Percentiles rank a stretch among this genome's conserved stretches.
These are phyloP conservation scores for Acacia pycnantha DNA, from an alignment of 331 rosid species.

Conservation along the genomic window DNA sequence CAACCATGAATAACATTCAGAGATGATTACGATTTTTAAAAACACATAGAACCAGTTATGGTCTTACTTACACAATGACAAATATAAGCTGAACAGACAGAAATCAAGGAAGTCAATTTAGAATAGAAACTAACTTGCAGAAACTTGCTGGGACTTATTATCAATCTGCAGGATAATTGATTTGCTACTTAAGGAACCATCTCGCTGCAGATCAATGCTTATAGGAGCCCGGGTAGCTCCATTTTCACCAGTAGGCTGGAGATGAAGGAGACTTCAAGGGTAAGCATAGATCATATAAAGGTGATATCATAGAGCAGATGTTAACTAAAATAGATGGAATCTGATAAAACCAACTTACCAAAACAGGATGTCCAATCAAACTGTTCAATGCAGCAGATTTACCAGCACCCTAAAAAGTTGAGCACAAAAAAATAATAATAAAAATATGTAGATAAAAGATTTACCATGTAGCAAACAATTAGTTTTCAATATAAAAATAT, in stretches of 20 bases:
- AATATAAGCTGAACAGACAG: not conserved
- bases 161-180: constrained; percentile 89
- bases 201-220: constrained; percentile 83
- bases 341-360: constrained; percentile 54
- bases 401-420: constrained; percentile 75
- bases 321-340: not conserved
- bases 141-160: constrained; percentile 38
- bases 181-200: constrained; percentile 85
- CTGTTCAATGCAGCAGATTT: constrained; percentile 94
- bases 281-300: not conserved
- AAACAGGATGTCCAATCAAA: constrained; percentile 91
- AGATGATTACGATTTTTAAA: not conserved
- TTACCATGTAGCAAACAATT: not conserved
- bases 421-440: not conserved
- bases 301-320: not conserved
- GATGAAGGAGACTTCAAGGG: constrained; percentile 1
- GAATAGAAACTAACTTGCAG: constrained; percentile 64
- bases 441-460: not conserved
- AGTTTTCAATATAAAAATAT: not conserved
- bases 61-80: not conserved
- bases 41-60: not conserved
- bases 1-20: not conserved
- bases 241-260: constrained; percentile 96
- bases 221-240: constrained; percentile 97
- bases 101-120: not conserved